Base-by-base conservation (phyloP, 2,329 filamentous ascomycete species). In the Amphichorda felina region DNA sequence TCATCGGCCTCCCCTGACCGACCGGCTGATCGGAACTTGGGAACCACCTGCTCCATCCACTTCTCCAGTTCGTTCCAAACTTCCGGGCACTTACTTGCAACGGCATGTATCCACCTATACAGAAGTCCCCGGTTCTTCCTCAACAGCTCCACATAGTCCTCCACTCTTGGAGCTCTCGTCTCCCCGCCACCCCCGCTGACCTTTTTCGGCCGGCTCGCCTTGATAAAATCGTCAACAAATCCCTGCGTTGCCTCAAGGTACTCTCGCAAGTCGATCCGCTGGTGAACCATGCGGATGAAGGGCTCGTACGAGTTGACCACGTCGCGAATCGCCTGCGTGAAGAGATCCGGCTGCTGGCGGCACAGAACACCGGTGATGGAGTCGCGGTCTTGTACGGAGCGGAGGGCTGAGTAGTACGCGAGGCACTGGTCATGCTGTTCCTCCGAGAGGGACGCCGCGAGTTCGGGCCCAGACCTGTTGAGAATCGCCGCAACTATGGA, bases 301-400 rank as follows among this genome's bases (percentile, higher is more conserved):
- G 81, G 81, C 35, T 87, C 82, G 44, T 82, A 84, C 2, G 79
- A 77, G 1, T 68, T 62, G 5, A 87, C 70, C 0, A 67, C 55
- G 38, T 85, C 79, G 21, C 72, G 68, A 33, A 88, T 60, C 1
- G 74, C 67, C 8, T 74, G 68, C 0, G 83, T 88, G n/a, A 87
- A 64, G 8, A 81, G 64, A 45, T 89, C 84, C 0, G 84, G 83
- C 17, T 67, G 72, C 31, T 74, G 66, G 11, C 72, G 71, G 54
- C 83, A 89, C 11, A 87, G 57, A 0, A 75, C 70, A 10, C 68
- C 65, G 10, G 74, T 72, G 33, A 89, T 75, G 45, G 78, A 70
- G 38, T 83, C 74, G n/a, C 83, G 72, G 50, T 91, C 84, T 25
- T 76, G 73, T 8, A 83, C 70, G 0, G 78, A 77, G 17, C 88